These are phyloP conservation scores for Nitzschia sp. DNA, from an alignment of 108 stramenopile genomes.

Conservation along the genomic window DNA sequence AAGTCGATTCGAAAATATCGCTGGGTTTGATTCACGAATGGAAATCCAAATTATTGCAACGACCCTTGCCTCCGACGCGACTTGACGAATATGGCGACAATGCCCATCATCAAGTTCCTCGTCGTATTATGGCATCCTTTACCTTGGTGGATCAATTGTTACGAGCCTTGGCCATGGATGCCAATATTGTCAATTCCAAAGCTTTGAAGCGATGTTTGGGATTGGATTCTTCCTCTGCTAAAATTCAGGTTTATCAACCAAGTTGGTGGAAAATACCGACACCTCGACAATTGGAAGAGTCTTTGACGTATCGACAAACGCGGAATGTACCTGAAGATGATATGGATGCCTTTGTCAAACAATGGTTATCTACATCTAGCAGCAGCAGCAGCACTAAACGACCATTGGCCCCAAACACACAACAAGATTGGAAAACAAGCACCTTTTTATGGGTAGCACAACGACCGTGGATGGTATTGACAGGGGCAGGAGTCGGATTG, in stretches of 20 bases:
- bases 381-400: background rate
- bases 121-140: background rate
- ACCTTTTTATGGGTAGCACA: conserved; percentile 22
- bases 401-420: background rate
- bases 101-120: background rate
- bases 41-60: background rate
- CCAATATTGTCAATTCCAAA: conserved; percentile 45
- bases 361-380: conserved; percentile 46
- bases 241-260: background rate
- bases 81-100: background rate
- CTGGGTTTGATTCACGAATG: conserved; percentile 14
- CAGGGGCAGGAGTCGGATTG: conserved; percentile 15
- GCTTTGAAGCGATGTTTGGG: conserved; percentile 44
- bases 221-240: conserved; percentile 20
- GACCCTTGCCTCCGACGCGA: background rate
- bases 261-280: conserved; percentile 22
- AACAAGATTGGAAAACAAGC: background rate
- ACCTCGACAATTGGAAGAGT: background rate
- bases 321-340: conserved; percentile 7
- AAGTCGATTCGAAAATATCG: conserved; percentile 22
- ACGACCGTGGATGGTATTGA: conserved; percentile 36
- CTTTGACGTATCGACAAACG: conserved; percentile 18
- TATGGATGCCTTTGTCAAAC: conserved; percentile 44
- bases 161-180: conserved; percentile 54
- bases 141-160: conserved; percentile 36